Conservation (phyloP, 495 filamentous ascomycete genomes). For the Neurospora sp. region DNA sequence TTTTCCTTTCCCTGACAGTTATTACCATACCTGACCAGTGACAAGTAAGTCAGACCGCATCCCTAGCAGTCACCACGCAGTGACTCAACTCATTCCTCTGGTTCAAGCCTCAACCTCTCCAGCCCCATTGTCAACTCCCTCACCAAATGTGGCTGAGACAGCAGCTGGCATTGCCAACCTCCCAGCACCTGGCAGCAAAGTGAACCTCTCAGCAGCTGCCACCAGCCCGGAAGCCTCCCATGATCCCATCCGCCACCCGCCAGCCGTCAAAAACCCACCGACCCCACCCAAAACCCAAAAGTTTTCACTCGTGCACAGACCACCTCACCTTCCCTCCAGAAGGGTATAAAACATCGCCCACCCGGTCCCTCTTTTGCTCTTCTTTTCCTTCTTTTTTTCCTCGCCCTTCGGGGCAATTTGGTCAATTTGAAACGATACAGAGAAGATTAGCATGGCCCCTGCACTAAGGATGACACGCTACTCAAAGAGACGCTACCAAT, state of each 20-base stretch:
- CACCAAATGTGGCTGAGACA: background rate
- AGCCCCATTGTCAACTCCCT: background rate
- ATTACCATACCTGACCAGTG: too few relatives aligned
- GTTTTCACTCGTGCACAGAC: background rate
- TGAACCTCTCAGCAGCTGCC: too few relatives aligned
- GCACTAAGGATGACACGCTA: constrained; percentile 99
- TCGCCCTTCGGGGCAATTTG: constrained; percentile 24
- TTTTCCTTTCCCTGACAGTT: too few relatives aligned
- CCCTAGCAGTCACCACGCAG: too few relatives aligned
- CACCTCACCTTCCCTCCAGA: background rate
- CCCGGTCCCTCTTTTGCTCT: background rate
- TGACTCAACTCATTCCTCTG: background rate
- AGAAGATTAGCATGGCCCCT: constrained; percentile 99
- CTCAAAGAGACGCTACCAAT: constrained; percentile 92
- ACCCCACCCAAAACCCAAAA: background rate
- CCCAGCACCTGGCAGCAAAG: background rate
- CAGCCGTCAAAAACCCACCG: too few relatives aligned
- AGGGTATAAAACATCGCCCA: background rate
- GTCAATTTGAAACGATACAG: constrained; percentile 40
- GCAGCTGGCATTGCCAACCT: background rate
- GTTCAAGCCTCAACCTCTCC: background rate
- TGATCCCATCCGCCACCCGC: too few relatives aligned
- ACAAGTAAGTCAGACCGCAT: too few relatives aligned
- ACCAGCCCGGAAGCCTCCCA: too few relatives aligned
- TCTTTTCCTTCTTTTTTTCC: constrained; percentile 15